These are phyloP conservation scores for Amanita polypyramis DNA, from an alignment of 768 basidiomycete genomes.

Conservation along the genomic window DNA sequence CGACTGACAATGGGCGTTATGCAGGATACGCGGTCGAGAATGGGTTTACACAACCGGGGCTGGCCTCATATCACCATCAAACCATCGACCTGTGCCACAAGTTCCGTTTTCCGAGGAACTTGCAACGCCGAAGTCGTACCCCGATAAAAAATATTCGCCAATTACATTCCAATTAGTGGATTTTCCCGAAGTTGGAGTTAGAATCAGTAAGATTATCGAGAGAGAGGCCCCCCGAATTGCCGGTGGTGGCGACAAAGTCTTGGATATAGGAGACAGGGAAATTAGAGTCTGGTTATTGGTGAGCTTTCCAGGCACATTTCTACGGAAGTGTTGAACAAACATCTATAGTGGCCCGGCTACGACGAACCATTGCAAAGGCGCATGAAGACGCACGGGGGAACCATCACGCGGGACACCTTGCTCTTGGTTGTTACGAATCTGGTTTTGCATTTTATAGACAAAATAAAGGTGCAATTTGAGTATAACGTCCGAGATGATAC, in stretches of 20 bases:
- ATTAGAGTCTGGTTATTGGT: slow-evolving; percentile 6
- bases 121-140: slow-evolving; percentile 3
- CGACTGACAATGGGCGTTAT: neutral
- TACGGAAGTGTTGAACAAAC: neutral
- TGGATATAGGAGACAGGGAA: slow-evolving; percentile 11
- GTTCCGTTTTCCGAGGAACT: slow-evolving; percentile 13
- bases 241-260: slow-evolving; percentile 14
- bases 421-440: slow-evolving; percentile 20
- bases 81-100: slow-evolving; percentile 19
- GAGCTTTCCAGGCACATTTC: neutral
- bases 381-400: slow-evolving; percentile 22
- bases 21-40: neutral
- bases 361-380: slow-evolving; percentile 26
- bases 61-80: slow-evolving; percentile 11
- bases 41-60: neutral
- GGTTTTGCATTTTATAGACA: slow-evolving; percentile 20
- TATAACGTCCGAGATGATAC: neutral
- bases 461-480: slow-evolving; percentile 19
- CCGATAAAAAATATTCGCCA: slow-evolving; percentile 12
- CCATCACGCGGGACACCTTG: slow-evolving; percentile 20
- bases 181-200: slow-evolving; percentile 20
- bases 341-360: slow-evolving; percentile 39
- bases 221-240: slow-evolving; percentile 12
- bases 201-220: slow-evolving; percentile 19
- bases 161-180: slow-evolving; percentile 21